Conservation (phyloP, 768 basidiomycete genomes). For the Panaeolus cyanescens region DNA sequence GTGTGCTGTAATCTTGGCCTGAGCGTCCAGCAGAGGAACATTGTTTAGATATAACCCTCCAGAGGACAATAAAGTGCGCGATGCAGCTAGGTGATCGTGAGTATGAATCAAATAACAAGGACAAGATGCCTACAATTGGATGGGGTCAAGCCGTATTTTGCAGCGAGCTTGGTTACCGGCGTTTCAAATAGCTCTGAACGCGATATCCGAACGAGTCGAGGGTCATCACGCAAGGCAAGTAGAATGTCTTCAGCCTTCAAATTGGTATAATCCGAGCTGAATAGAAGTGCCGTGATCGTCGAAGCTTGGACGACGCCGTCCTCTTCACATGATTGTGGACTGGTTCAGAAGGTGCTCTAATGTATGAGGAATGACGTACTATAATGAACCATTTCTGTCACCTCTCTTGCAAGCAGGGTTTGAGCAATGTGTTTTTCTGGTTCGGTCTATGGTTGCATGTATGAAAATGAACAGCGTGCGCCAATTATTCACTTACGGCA, state of each 20-base stretch:
- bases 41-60: slow-evolving; percentile 80
- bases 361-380: slow-evolving; percentile 22
- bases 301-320: slow-evolving; percentile 39
- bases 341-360: background rate
- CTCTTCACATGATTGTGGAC: slow-evolving; percentile 6
- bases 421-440: slow-evolving; percentile 51
- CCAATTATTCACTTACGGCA: slow-evolving; percentile 35
- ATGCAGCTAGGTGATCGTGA: slow-evolving; percentile 50
- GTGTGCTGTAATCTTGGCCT: slow-evolving; percentile 37
- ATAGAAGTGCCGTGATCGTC: slow-evolving; percentile 45
- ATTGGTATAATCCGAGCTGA: slow-evolving; percentile 42
- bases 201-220: slow-evolving; percentile 57
- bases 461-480: background rate
- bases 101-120: background rate
- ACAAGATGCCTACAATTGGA: slow-evolving; percentile 59
- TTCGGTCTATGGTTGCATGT: slow-evolving; percentile 24
- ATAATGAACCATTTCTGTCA: slow-evolving; percentile 54
- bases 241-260: slow-evolving; percentile 60
- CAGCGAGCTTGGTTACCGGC: slow-evolving; percentile 63
- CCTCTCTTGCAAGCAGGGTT: slow-evolving; percentile 49
- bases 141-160: slow-evolving; percentile 53
- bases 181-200: slow-evolving; percentile 52
- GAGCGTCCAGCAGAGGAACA: slow-evolving; percentile 49
- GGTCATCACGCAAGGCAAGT: slow-evolving; percentile 63
- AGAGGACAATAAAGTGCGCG: slow-evolving; percentile 58